Base-by-base conservation (phyloP, 2,329 filamentous ascomycete genomes). In the Botrytis aclada region DNA sequence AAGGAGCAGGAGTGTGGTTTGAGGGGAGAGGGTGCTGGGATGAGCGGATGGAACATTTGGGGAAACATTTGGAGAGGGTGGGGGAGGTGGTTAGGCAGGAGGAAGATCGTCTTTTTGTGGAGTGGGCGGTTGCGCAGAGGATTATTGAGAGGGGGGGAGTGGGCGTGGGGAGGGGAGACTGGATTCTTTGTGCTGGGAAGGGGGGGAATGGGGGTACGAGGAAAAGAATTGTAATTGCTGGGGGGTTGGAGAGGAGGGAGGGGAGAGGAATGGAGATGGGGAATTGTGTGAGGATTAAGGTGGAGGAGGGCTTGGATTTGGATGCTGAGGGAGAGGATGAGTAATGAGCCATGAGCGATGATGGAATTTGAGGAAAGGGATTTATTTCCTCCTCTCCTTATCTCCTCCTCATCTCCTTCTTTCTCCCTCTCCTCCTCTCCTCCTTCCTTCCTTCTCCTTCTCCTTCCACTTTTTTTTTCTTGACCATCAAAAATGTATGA, bases 31-130 rank as follows among this genome's bases (percentile, higher is more conserved):
- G 84, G 9, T 89, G 89, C 18, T 97, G 94, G 94, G 92, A 96
- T 73, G 87, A 90, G 73, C 86, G 93, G 37, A 93, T 97, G 89
- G 95, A 98, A 81, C 95, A 98, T 82, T 88, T 97, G 4, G 93
- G 93, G 0, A 86, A 88, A 73, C 95, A 98, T 81, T 86, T 95
- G 63, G 93, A 96, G 81, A 84, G 83, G 43, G 84, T 82, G 0
- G 83, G 82, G 6, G 8, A 14, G 69, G n/a, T 20, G 2, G 67
- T 77, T 0, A 9, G 39, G 3, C 71, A 77, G 8, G 74, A 71
- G 9, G 47, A 72, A 20, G 78, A 80, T 74, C 16, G 45, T 0
- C 62, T 76, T 20, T 73, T 79, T 39, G 66, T 80, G 2, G 47
- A 67, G 6, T 80, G 78, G 78, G 77, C 77, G 25, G 18, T 73